Conservation (phyloP, 2,329 filamentous ascomycete species). For the Keithomyces neogunnii region DNA sequence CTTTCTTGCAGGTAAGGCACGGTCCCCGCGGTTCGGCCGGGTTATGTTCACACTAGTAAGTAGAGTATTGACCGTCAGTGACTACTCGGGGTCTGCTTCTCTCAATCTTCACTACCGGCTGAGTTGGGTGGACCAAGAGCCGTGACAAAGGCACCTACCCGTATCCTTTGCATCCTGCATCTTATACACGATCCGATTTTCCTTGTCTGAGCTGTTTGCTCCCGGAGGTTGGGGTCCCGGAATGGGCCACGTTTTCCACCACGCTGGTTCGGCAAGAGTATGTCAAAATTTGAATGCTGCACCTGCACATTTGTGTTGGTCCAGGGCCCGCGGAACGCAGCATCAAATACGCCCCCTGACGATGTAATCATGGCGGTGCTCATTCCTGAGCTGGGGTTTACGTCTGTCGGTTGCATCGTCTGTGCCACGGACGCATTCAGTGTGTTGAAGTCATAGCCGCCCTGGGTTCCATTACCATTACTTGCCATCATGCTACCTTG, state of each 20-base stretch:
- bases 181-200: slow-evolving; percentile 51
- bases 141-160: slow-evolving; percentile 33
- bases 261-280: slow-evolving; percentile 20
- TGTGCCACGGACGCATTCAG: neutral
- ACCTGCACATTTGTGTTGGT: neutral
- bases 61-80: neutral
- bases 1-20: slow-evolving; percentile 46
- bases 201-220: slow-evolving; percentile 48
- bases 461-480: neutral
- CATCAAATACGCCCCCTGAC: neutral
- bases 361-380: neutral
- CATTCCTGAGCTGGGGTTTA: neutral
- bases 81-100: neutral
- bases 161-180: slow-evolving; percentile 54
- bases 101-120: neutral
- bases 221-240: slow-evolving; percentile 39
- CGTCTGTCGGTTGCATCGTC: neutral
- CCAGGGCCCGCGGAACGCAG: neutral
- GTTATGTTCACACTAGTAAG: slow-evolving; percentile 42
- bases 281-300: slow-evolving; percentile 19
- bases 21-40: slow-evolving; percentile 35
- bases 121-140: neutral
- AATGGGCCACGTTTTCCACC: slow-evolving; percentile 42
- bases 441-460: neutral
- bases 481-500: neutral